phyloP scores from a whole-genome alignment of 2,329 filamentous ascomycete species.

The Aphanoascus verrucosus region DNA sequence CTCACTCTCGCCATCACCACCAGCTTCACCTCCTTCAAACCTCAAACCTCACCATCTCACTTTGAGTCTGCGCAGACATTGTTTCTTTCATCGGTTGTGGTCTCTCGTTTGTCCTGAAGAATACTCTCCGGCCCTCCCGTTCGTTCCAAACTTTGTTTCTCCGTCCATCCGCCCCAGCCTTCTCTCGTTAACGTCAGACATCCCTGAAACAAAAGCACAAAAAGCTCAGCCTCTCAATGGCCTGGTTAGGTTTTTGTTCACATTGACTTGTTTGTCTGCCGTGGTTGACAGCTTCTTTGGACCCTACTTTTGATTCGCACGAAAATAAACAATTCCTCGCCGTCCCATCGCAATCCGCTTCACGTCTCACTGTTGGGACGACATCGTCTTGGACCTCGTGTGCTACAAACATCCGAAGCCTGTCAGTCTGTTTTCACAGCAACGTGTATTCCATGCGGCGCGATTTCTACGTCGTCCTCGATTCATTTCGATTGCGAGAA shows the following conservation, averaged over 20 bases:
- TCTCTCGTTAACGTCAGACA: background rate
- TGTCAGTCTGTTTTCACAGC: background rate
- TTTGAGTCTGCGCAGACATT: background rate
- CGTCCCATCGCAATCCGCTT: background rate
- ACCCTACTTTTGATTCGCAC: background rate
- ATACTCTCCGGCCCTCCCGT: slow-evolving; percentile 1
- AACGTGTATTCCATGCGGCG: background rate
- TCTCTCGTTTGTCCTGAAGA: background rate
- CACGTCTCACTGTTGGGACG: background rate
- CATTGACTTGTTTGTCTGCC: background rate
- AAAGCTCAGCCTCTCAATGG: background rate
- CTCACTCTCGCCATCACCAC: background rate
- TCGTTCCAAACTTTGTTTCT: slow-evolving; percentile 3
- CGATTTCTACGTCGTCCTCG: background rate
- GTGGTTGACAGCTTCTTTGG: background rate
- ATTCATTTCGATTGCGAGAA: background rate
- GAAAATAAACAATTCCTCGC: background rate
- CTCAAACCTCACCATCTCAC: no score
- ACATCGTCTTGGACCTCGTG: background rate
- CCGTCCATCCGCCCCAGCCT: background rate
- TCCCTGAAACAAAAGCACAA: background rate
- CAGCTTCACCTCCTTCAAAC: background rate
- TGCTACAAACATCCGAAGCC: background rate
- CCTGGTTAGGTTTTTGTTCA: background rate
- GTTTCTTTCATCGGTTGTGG: background rate